Base-by-base conservation (phyloP, 108 stramenopile genomes). In the Cylindrotheca fusiformis region DNA sequence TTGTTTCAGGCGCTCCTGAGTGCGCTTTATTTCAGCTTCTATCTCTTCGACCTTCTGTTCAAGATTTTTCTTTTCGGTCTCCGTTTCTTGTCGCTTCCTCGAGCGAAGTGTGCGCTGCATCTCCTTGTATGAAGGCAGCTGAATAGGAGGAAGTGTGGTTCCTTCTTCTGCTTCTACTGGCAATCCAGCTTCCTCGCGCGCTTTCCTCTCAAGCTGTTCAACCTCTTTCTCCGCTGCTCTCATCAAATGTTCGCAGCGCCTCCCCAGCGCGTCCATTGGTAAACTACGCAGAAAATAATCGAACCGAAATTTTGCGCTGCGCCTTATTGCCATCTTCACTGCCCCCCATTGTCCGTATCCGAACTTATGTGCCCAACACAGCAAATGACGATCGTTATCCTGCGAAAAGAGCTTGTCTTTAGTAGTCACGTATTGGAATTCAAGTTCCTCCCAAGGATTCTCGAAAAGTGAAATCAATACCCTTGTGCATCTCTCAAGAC, bases 261-360 rank as follows among this genome's bases (percentile, higher is more conserved):
- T 75, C 25, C 86, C 87, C 8, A 87, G 49, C 3, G 68, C 51
- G 25, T 87, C 82, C 2, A 76, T 55, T 0, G 82, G 79, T 2
- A 83, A 63, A 51, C 84, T 85, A 3, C 80, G 69, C 17, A 89
- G 45, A 44, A 89, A 89, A 63, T 94, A 94, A 58, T 94, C 88
- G 72, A 94, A 94, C 36, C 93, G 86, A 74, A 94, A 94, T 26
- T 77, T 69, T 19, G 75, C 78, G 61, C 80, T 86, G 33, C 93
- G 71, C 8, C 89, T 76, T n/a, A 94, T 89, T 1, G 93, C 89
- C 78, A 91, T 81, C 58, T 85, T 89, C 4, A 94, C 83, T 23
- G 93, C 93, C 48, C 83, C 84, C 93, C 93, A 94, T 73, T 94
- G 85, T 0, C 91, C 91, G 44, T 85, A 88, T 5, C 91, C 91